Evolutionary conservation across 306 rosid species (phyloP).

Genomic region (Begonia loranthoides): DNA sequence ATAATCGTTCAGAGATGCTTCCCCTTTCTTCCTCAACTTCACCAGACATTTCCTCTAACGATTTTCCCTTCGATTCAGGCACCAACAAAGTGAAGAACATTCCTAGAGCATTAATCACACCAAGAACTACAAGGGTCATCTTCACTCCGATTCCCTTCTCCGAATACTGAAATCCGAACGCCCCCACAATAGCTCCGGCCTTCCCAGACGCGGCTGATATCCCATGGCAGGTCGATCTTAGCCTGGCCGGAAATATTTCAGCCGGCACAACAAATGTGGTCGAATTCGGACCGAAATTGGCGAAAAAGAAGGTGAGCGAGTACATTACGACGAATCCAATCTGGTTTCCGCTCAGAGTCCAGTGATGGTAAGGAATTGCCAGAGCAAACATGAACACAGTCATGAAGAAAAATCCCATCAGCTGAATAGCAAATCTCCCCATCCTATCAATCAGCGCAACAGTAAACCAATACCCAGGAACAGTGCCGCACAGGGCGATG

Average conservation of each 20-base stretch:
- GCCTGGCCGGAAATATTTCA: not conserved
- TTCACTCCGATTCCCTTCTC: not conserved
- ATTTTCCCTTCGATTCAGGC: no score
- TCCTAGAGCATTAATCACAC: no score
- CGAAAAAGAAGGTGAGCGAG: not conserved
- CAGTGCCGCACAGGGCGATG: not conserved
- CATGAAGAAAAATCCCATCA: not conserved
- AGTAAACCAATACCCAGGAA: not conserved
- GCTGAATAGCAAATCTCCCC: not conserved
- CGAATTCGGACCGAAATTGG: conserved; percentile 1
- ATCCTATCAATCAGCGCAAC: not conserved
- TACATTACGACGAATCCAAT: not conserved
- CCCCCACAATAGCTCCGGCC: not conserved
- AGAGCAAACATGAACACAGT: not conserved
- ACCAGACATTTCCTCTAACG: no score
- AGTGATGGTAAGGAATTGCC: not conserved
- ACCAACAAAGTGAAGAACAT: no score
- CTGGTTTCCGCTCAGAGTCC: not conserved
- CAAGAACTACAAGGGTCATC: no score
- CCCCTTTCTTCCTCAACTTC: no score
- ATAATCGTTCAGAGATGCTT: no score
- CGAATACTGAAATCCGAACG: not conserved
- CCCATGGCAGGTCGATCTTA: not conserved
- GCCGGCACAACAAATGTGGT: conserved; percentile 1
- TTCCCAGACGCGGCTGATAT: not conserved